phyloP scores from a whole-genome alignment of 179 eudicot genomes.

The Heliamphora pulchella region DNA sequence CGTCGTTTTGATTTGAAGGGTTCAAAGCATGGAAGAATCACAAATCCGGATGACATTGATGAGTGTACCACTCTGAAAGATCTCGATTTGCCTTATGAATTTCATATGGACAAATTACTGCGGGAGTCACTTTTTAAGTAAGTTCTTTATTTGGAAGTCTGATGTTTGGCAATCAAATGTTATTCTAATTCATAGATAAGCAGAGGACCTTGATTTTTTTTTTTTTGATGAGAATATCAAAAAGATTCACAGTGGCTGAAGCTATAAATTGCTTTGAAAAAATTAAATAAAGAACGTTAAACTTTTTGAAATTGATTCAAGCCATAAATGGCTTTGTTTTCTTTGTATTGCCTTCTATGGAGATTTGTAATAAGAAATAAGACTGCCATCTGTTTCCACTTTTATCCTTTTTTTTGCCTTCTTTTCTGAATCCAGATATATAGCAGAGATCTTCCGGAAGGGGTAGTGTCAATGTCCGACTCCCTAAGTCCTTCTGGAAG shows the following conservation, averaged over 20 bases:
- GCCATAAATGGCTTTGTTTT: not conserved
- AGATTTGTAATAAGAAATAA: constrained; percentile 1
- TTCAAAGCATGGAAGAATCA: constrained; percentile 67
- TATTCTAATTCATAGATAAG: not conserved
- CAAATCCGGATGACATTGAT: constrained; percentile 48
- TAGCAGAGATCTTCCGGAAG: not conserved
- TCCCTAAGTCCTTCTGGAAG: not conserved
- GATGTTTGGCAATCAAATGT: not conserved
- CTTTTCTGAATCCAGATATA: not conserved
- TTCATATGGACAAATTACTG: constrained; percentile 73
- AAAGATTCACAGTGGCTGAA: too few species aligned
- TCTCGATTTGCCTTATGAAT: constrained; percentile 70
- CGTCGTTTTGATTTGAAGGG: constrained; percentile 93
- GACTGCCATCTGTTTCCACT: not conserved
- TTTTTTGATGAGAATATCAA: too few species aligned
- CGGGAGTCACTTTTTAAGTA: constrained; percentile 78
- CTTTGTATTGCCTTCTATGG: not conserved
- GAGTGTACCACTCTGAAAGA: constrained; percentile 77
- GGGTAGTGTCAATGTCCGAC: not conserved
- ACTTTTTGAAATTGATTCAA: not conserved
- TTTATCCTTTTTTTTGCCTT: not conserved
- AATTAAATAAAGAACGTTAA: not conserved
- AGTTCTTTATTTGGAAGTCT: constrained; percentile 15
- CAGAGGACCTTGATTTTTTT: not conserved
- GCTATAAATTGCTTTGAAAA: too few species aligned